Evolutionary conservation across 1,284 basidiomycete species (phyloP), one percentile per base, ranked within the genome.

Genomic region (Naganishia albida): DNA sequence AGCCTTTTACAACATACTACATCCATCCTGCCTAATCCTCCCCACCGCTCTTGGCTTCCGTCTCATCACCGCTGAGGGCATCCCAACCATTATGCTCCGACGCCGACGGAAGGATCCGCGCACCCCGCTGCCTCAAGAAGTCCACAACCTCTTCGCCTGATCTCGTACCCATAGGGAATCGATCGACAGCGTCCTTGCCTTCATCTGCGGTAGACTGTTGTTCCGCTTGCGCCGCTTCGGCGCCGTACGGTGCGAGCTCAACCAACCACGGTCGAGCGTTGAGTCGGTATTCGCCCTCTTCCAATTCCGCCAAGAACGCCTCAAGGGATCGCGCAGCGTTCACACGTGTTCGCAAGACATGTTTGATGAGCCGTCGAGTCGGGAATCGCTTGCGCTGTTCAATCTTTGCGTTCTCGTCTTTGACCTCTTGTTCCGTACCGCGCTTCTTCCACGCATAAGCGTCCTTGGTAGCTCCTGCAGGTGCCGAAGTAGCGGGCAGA

Each of bases 281-380:
- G 46, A 80, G 63, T 26, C 69, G 67, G 34, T 64, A 66, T 4
- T 66, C 67, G 15, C 40, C 50, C 8, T 67, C 56, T 65, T 88
- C 86, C 38, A 94, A 80, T 66, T 87, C 83, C 51, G 85, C 82
- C 64, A 93, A 85, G 72, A 90, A 87, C 51, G 79, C 77, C 6
- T 87, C 86, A 16, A 94, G 84, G 3, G 87, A 85, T 65, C 86
- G 86, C 26, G 87, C 84, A 16, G 91, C 91, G 73, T 90, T 86
- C 3, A 87, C 83, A 18, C 91, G 87, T 25, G 88, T 87, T 26
- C 89, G 85, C 55, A 94, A 81, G 55, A 94, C 88, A 78, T 94
- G 90, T 23, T 89, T 87, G 71, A 95, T 87, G 65, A 95, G 85
- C 51, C 86, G 83, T 46, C 90, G 86, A 7, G 90, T 88, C 1